These are phyloP conservation scores for Ascochyta pisi DNA, from an alignment of 2,329 filamentous ascomycete genomes.

Conservation along the genomic window DNA sequence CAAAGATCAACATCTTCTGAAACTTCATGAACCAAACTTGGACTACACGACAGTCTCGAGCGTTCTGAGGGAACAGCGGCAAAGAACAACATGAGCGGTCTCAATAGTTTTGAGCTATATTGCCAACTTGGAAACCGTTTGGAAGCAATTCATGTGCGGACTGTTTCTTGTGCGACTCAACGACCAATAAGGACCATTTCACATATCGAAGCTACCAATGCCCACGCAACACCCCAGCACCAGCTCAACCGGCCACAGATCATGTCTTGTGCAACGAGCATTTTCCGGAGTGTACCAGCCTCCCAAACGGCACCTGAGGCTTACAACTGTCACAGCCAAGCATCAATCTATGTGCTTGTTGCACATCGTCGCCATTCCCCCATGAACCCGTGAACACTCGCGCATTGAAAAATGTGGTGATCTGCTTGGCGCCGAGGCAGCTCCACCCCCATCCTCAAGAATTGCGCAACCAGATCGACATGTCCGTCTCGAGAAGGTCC, in stretches of 20 bases:
- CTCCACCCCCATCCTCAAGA: constrained; percentile 20
- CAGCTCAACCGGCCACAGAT: constrained; percentile 1
- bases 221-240: neutral
- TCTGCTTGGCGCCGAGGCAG: constrained; percentile 20
- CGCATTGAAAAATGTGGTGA: constrained; percentile 19
- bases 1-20: constrained; percentile 6
- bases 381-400: constrained; percentile 8
- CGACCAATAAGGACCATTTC: neutral
- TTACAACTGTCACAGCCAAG: constrained; percentile 16
- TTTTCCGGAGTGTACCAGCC: neutral
- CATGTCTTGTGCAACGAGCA: neutral
- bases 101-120: neutral
- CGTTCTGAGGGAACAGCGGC: neutral
- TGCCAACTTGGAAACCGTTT: neutral
- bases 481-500: constrained; percentile 12
- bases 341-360: constrained; percentile 8
- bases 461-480: constrained; percentile 17
- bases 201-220: neutral
- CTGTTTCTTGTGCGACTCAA: constrained; percentile 1
- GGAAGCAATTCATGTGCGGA: neutral
- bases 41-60: neutral
- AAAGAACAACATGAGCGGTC: neutral
- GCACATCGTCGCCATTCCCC: constrained; percentile 6
- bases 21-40: constrained; percentile 10
- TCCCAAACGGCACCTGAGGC: constrained; percentile 7